Base-by-base conservation (phyloP, 257 asterid species). In the Solanum peruvianum region DNA sequence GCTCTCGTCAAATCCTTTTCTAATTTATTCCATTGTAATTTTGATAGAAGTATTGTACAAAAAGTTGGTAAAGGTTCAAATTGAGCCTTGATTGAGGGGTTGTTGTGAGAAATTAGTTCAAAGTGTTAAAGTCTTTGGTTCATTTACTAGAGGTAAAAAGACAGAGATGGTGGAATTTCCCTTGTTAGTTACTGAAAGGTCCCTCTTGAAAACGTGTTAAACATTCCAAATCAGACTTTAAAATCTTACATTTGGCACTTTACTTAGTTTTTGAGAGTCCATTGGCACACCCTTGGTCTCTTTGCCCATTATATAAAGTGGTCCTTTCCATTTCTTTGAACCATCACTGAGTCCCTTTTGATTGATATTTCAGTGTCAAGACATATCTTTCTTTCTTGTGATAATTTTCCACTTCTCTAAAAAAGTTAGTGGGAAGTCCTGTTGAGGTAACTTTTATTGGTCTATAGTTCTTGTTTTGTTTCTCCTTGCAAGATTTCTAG, bases 111-210 rank as follows among this genome's bases (percentile, higher is more conserved):
- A 76, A 76, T 33, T 4, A 76, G 83, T 42, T n/a, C 60, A 13
- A 52, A 7, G 60, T 76, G 83, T 77, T 3, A 33, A 13, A 42
- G 41, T 37, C 23, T 83, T 3, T 83, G 4, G 25, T 18, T 67
- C 9, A 18, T 35, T 67, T 58, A 62, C 37, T 83, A 62, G 23
- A 60, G 7, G 39, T 9, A 37, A 42, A 83, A 83, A 83, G 37
- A 82, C 62, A 25, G 44, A 25, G 44, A 52, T 29, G 69, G 44
- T 47, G 85, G 86, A 62, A n/a, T 69, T 84, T 88, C 71, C 69
- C 86, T 86, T 87, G 29, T 86, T 82, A 42, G 85, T 86, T 82
- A 82, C 86, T 87, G 88, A 89, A 87, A 89, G 90, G 87, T 67
- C 84, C 66, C 18, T 88, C 39, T 69, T 80, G 83, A 72, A 90